Evolutionary conservation across 1,284 basidiomycete species (phyloP), one percentile per base, ranked within the genome.

Genomic region (Anthracocystis setariae): DNA sequence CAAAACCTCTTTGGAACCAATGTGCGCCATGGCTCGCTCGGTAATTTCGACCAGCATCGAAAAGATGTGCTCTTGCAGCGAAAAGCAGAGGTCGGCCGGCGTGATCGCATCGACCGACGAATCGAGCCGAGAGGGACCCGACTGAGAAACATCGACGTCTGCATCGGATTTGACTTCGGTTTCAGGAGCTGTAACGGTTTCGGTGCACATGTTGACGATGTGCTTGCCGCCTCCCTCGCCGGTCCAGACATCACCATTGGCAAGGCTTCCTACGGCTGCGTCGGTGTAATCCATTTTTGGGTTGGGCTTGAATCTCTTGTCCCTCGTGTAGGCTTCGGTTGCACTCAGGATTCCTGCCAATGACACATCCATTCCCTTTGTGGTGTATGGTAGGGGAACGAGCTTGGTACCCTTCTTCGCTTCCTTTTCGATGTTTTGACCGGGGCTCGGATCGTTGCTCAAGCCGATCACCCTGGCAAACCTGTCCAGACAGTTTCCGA

Each of bases 11-110:
- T 89, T 92, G 74, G 92, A 94, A 3, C 92, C 93, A 24, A 98
- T 94, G 84, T 98, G 96, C 20, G 96, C 96, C 95, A 98, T 98
- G 0, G 96, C 96, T 42, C 96, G 88, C 83, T 99, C 96, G 0
- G 96, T 98, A 62, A 97, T 99, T 84, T 99, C 96, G 20, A 99
- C 96, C 3, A 99, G 87, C 96, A 99, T 99, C 0, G 95, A 92
- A 84, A 93, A 99, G 2, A 98, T 90, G 3, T 93, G 96, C 84
- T 99, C 96, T 84, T 99, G 96, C 5, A 99, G 85, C 5, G 93
- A 94, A 83, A 95, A 98, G 84, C 96, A 98, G 18, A 99, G 85
- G 84, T 98, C 96, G 21, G 93, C 90, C 7, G 94, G 90, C 4
- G 92, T 97, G 77, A 97, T 93, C 58, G 42, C 57, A 40, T 77